A percentile compares a stretch with the other conserved stretches of the same genome.
Conservation (phyloP, 345 rosid genomes). For the Hypericum androsaemum region DNA sequence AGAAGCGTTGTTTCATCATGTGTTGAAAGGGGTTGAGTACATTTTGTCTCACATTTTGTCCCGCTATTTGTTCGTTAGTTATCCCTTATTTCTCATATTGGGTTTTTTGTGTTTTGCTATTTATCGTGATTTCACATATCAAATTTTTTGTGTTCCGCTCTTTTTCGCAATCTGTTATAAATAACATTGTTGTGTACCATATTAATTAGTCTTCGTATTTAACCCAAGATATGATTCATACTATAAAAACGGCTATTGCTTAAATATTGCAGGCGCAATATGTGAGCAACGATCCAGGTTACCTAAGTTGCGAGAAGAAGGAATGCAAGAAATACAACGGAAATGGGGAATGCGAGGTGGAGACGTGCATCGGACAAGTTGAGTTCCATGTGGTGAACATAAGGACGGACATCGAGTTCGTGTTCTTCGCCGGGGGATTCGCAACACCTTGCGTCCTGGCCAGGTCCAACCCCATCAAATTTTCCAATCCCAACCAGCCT, state of each 20-base stretch:
- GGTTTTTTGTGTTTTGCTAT: too few species aligned
- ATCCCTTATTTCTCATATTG: too few species aligned
- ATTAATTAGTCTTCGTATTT: not conserved
- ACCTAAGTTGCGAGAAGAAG: slow-evolving; percentile 35
- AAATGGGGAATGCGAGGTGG: slow-evolving; percentile 17
- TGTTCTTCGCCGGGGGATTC: slow-evolving; percentile 48
- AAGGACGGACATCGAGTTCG: slow-evolving; percentile 52
- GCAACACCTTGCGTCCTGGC: slow-evolving; percentile 36
- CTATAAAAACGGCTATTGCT: too few species aligned
- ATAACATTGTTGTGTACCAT: too few species aligned
- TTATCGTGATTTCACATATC: too few species aligned
- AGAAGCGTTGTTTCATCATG: too few species aligned
- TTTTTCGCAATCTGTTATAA: too few species aligned
- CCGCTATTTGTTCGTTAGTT: too few species aligned
- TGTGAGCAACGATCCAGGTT: slow-evolving; percentile 39
- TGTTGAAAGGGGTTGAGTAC: too few species aligned
- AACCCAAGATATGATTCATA: too few species aligned
- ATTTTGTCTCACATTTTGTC: too few species aligned
- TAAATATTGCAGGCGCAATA: slow-evolving; percentile 32
- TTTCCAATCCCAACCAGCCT: slow-evolving; percentile 45
- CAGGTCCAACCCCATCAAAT: slow-evolving; percentile 27
- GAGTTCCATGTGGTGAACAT: slow-evolving; percentile 49
- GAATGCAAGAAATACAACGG: slow-evolving; percentile 22
- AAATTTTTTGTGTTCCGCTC: too few species aligned
- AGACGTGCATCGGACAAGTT: slow-evolving; percentile 36